phyloP scores from a whole-genome alignment of 1,139 yeast genomes.

The Entelexis paramagnoliae region DNA sequence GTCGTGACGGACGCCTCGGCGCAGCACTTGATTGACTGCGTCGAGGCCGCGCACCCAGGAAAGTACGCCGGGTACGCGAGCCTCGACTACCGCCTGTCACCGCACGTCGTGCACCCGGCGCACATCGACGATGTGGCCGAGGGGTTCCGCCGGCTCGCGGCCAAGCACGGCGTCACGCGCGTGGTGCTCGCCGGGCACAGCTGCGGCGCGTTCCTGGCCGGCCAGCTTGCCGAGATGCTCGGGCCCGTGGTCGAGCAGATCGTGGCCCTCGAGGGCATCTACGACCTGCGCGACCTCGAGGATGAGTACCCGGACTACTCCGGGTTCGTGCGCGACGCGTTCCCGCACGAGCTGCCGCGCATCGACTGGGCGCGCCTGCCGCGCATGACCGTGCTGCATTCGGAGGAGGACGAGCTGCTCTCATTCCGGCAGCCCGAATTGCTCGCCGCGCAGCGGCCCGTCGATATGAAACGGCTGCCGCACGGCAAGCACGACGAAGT shows the following conservation, averaged over 20 bases:
- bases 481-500: slow-evolving; percentile 23
- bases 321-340: slow-evolving; percentile 40
- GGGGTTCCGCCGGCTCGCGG: slow-evolving; percentile 36
- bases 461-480: not conserved
- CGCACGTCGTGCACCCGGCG: slow-evolving; percentile 50
- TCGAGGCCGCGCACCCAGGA: not conserved
- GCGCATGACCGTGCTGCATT: slow-evolving; percentile 18
- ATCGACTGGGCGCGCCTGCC: slow-evolving; percentile 7
- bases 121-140: slow-evolving; percentile 49
- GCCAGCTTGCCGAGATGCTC: slow-evolving; percentile 38
- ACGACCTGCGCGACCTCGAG: slow-evolving; percentile 36
- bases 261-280: slow-evolving; percentile 45
- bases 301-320: slow-evolving; percentile 40
- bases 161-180: slow-evolving; percentile 28
- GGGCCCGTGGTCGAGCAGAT: slow-evolving; percentile 17
- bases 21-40: slow-evolving; percentile 1
- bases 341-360: slow-evolving; percentile 32
- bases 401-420: slow-evolving; percentile 23
- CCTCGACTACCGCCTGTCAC: slow-evolving; percentile 61
- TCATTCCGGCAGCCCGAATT: slow-evolving; percentile 17
- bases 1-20: slow-evolving; percentile 17
- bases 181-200: slow-evolving; percentile 59
- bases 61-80: slow-evolving; percentile 32
- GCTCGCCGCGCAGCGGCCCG: not conserved
- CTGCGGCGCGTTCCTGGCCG: slow-evolving; percentile 63